These are phyloP conservation scores for Flaveria sonorensis DNA, from an alignment of 129 eudicot genomes.

Conservation along the genomic window DNA sequence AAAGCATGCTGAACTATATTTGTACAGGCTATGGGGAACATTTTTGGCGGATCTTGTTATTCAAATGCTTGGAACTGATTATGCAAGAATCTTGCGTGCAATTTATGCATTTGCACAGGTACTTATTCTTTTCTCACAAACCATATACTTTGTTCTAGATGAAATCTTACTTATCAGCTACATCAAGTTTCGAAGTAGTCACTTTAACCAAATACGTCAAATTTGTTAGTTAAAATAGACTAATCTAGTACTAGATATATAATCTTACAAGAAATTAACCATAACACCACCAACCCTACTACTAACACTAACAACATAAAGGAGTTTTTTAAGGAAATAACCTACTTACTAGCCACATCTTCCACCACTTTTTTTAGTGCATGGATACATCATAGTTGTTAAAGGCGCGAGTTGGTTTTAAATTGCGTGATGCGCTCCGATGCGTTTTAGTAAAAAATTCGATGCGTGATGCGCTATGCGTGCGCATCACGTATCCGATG, in stretches of 20 bases:
- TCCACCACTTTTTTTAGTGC: too few species aligned
- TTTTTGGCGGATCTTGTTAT: constrained; percentile 86
- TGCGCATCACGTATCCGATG: too few species aligned
- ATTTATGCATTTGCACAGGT: constrained; percentile 99
- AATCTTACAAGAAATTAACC: too few species aligned
- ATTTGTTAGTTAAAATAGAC: neutral
- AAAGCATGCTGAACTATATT: constrained; percentile 16
- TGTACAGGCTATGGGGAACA: constrained; percentile 89
- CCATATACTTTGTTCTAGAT: neutral
- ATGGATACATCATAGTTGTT: too few species aligned
- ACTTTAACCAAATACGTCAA: neutral
- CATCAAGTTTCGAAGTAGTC: neutral
- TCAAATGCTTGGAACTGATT: constrained; percentile 98
- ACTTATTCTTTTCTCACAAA: constrained; percentile 20
- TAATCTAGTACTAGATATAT: neutral
- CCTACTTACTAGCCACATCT: too few species aligned
- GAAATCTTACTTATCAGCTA: neutral
- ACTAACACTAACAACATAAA: too few species aligned
- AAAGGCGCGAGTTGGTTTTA: too few species aligned
- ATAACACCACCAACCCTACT: too few species aligned
- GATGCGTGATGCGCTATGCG: too few species aligned
- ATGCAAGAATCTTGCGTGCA: constrained; percentile 89
- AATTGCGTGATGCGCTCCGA: too few species aligned
- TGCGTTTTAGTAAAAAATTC: too few species aligned
- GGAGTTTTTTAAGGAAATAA: too few species aligned